Conservation (phyloP, 495 filamentous ascomycete genomes). For the Xylaria sp. region DNA sequence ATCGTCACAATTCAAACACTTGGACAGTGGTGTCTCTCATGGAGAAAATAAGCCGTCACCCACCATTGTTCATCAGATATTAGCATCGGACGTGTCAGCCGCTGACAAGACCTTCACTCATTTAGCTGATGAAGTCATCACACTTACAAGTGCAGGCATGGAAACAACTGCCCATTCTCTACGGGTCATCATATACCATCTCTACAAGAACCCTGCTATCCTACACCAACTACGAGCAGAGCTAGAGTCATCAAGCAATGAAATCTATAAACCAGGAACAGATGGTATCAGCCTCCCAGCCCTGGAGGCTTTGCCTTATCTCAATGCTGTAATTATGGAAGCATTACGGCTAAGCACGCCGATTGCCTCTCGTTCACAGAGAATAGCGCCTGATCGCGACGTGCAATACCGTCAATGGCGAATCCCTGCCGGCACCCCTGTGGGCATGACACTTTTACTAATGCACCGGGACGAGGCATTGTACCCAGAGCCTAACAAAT, state of each 20-base stretch:
- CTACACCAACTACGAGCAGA: constrained; percentile 34
- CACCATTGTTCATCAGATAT: constrained; percentile 39
- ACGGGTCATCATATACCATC: constrained; percentile 35
- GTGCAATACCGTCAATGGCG: constrained; percentile 51
- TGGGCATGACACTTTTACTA: constrained; percentile 44
- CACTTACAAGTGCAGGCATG: constrained; percentile 36
- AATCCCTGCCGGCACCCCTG: constrained; percentile 52
- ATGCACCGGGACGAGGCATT: constrained; percentile 40
- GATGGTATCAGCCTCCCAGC: neutral
- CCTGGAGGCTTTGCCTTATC: constrained; percentile 39
- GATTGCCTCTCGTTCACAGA: constrained; percentile 45
- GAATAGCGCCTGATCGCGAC: constrained; percentile 45
- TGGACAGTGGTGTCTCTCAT: too few relatives aligned
- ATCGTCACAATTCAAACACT: too few relatives aligned
- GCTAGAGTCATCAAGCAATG: constrained; percentile 6
- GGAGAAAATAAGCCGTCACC: constrained; percentile 1
- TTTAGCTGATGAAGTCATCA: constrained; percentile 34
- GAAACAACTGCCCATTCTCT: constrained; percentile 39
- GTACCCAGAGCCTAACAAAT: constrained; percentile 32
- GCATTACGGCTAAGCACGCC: constrained; percentile 46
- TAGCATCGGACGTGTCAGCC: constrained; percentile 36
- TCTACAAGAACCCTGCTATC: constrained; percentile 34
- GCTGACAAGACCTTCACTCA: constrained; percentile 37
- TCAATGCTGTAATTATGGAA: constrained; percentile 46
- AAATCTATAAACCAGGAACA: too few relatives aligned